These are phyloP conservation scores for Meira nashicola DNA, from an alignment of 1,284 basidiomycete species.

Conservation along the genomic window DNA sequence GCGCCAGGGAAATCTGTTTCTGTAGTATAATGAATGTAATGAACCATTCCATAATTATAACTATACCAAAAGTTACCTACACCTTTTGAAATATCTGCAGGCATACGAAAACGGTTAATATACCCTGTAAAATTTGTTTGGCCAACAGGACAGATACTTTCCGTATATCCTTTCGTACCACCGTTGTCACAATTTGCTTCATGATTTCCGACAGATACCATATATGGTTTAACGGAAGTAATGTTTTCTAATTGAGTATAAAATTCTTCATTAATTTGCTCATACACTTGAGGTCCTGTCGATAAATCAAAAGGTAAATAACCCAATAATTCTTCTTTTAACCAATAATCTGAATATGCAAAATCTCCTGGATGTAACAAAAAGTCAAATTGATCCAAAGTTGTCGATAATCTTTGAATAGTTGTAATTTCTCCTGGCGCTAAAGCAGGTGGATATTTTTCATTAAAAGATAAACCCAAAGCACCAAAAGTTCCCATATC, in stretches of 20 bases:
- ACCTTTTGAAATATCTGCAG: constrained; percentile 14
- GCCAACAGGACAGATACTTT: constrained; percentile 28
- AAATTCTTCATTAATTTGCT: constrained; percentile 52
- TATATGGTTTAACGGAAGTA: constrained; percentile 42
- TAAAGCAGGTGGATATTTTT: constrained; percentile 28
- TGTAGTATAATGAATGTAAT: too few relatives aligned
- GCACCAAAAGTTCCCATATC: constrained; percentile 54
- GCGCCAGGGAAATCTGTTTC: too few relatives aligned
- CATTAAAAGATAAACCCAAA: constrained; percentile 43
- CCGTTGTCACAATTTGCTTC: constrained; percentile 27
- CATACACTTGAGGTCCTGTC: constrained; percentile 25
- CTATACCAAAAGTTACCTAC: constrained; percentile 27
- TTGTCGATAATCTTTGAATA: constrained; percentile 9
- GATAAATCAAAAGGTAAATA: constrained; percentile 4
- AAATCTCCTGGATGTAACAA: constrained; percentile 36
- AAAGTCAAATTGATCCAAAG: constrained; percentile 8
- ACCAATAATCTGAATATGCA: constrained; percentile 53
- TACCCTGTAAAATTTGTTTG: constrained; percentile 39
- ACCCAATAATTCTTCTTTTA: constrained; percentile 34
- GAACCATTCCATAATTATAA: constrained; percentile 34
- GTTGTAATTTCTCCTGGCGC: constrained; percentile 30
- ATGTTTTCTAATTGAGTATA: constrained; percentile 50
- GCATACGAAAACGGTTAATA: constrained; percentile 25
- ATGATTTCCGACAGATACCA: constrained; percentile 35
- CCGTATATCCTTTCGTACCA: constrained; percentile 16